Conservation (phyloP, 2,329 filamentous ascomycete genomes). For the Paraconiothyrium brasiliense region DNA sequence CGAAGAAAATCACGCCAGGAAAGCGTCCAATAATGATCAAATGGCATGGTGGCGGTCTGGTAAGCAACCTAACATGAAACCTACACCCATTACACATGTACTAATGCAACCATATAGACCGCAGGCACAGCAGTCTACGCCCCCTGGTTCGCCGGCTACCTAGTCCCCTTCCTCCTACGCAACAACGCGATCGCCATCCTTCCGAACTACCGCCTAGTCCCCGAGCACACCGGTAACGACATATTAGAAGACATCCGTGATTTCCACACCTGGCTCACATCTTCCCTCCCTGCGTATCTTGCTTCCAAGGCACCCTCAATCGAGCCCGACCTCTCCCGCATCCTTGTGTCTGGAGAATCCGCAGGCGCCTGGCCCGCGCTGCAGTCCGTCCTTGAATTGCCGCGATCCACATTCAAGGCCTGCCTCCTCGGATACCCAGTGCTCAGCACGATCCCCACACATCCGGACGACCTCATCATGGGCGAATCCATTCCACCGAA, state of each 20-base stretch:
- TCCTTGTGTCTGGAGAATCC: slow-evolving; percentile 48
- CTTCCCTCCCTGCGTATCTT: slow-evolving; percentile 21
- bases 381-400: slow-evolving; percentile 37
- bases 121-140: slow-evolving; percentile 39
- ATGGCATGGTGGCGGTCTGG: slow-evolving; percentile 58
- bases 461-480: slow-evolving; percentile 10
- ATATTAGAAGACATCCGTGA: slow-evolving; percentile 59
- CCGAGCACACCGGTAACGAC: slow-evolving; percentile 58
- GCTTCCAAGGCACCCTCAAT: slow-evolving; percentile 22
- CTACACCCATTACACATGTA: neutral
- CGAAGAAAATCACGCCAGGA: slow-evolving; percentile 45
- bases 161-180: slow-evolving; percentile 51
- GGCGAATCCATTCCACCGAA: slow-evolving; percentile 20
- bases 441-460: slow-evolving; percentile 24
- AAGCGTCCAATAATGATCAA: slow-evolving; percentile 53
- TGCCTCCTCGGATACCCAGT: slow-evolving; percentile 40
- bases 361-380: slow-evolving; percentile 51
- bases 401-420: slow-evolving; percentile 31
- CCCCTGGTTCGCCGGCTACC: slow-evolving; percentile 40
- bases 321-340: slow-evolving; percentile 32
- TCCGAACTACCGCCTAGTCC: slow-evolving; percentile 62
- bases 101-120: slow-evolving; percentile 22
- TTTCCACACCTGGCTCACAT: slow-evolving; percentile 58
- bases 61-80: slow-evolving; percentile 27
- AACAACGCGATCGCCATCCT: slow-evolving; percentile 57